Conservation (phyloP, 495 filamentous ascomycete species). For the Talaromyces nanjingensis region DNA sequence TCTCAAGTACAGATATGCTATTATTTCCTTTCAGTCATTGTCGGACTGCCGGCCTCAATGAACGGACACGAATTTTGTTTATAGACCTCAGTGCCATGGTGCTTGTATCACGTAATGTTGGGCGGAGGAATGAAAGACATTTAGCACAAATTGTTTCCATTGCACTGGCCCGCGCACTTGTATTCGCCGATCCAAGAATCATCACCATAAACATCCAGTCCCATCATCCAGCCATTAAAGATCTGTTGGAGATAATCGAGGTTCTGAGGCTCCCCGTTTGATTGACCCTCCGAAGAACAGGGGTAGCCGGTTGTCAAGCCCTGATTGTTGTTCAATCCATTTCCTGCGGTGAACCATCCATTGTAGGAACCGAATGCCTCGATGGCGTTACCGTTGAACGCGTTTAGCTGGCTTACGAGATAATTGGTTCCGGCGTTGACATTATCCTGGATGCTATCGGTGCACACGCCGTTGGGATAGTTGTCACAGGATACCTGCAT, state of each 20-base stretch:
- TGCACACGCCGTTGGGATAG: conserved; percentile 26
- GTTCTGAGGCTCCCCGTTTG: conserved; percentile 25
- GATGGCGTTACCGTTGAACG: conserved; percentile 22
- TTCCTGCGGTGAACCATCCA: conserved; percentile 24
- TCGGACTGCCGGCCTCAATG: not conserved
- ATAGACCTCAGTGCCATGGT: not conserved
- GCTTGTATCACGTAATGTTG: no score
- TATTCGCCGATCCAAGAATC: conserved; percentile 22
- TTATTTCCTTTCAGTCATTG: not conserved
- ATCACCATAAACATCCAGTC: conserved; percentile 22
- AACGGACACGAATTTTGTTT: not conserved
- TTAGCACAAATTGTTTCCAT: conserved; percentile 14
- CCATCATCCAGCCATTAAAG: conserved; percentile 26
- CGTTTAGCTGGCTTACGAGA: conserved; percentile 16
- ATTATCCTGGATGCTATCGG: conserved; percentile 26
- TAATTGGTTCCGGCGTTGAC: conserved; percentile 28
- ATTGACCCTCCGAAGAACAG: conserved; percentile 22
- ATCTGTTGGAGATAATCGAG: conserved; percentile 25
- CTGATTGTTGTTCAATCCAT: conserved; percentile 16
- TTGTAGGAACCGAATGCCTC: conserved; percentile 26
- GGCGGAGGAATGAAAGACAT: not conserved
- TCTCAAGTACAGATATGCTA: not conserved
- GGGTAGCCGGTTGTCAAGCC: conserved; percentile 25
- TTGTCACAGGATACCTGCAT: conserved; percentile 32
- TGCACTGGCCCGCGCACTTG: conserved; percentile 15